These are phyloP conservation scores for Blepharisma stoltei DNA, from an alignment of 73 alveolate species.

Conservation along the genomic window DNA sequence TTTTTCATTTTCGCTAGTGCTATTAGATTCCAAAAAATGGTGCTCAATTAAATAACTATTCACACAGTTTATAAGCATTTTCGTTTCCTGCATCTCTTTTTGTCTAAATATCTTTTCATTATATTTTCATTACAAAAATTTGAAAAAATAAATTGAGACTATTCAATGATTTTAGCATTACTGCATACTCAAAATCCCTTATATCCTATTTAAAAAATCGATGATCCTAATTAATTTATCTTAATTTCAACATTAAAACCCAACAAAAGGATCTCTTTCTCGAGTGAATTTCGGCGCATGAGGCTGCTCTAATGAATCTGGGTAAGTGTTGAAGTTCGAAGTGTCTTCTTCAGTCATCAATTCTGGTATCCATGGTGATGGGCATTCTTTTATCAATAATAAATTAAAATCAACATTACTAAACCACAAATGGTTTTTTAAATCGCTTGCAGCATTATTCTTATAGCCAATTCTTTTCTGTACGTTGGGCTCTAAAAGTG, in stretches of 20 bases:
- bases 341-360: slow-evolving; percentile 67
- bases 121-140: too few species aligned
- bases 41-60: too few species aligned
- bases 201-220: too few species aligned
- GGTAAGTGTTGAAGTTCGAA: slow-evolving; percentile 72
- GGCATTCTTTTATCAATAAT: slow-evolving; percentile 56
- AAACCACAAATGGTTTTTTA: slow-evolving; percentile 77
- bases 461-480: slow-evolving; percentile 36
- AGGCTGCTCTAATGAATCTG: slow-evolving; percentile 62
- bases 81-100: too few species aligned
- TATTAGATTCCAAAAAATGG: too few species aligned
- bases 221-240: too few species aligned
- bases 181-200: too few species aligned
- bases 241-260: not conserved
- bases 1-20: too few species aligned
- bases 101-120: too few species aligned
- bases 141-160: too few species aligned
- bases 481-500: slow-evolving; percentile 48
- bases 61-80: too few species aligned
- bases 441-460: slow-evolving; percentile 54
- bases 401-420: slow-evolving; percentile 74
- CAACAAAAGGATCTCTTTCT: slow-evolving; percentile 15
- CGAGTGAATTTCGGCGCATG: not conserved
- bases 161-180: too few species aligned
- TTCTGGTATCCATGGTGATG: slow-evolving; percentile 91